phyloP scores from a whole-genome alignment of 2,329 filamentous ascomycete species.

The Sporothrix sp. region DNA sequence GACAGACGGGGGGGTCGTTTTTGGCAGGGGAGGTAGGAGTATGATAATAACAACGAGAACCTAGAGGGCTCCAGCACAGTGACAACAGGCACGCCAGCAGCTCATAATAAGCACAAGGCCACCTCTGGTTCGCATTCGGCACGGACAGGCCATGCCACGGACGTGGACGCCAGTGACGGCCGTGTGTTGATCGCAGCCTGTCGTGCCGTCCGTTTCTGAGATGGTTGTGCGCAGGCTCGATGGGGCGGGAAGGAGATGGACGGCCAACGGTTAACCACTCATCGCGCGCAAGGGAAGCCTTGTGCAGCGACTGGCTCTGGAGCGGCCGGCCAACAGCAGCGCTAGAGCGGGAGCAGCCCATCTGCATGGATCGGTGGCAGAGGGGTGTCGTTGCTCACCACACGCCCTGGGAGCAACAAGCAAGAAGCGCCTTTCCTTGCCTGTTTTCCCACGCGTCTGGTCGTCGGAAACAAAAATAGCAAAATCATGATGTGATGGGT shows the following conservation, averaged over 20 bases:
- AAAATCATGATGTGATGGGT: not conserved
- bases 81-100: slow-evolving; percentile 1
- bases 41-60: not conserved
- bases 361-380: slow-evolving; percentile 2
- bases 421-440: not conserved
- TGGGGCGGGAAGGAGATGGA: slow-evolving; percentile 24
- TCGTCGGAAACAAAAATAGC: not conserved
- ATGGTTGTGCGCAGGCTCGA: too few relatives aligned
- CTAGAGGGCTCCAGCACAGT: not conserved
- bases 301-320: slow-evolving; percentile 29
- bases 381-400: not conserved
- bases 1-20: not conserved
- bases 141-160: too few relatives aligned
- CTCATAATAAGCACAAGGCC: not conserved
- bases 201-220: too few relatives aligned
- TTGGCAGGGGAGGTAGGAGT: not conserved
- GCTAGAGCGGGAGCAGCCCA: slow-evolving; percentile 21
- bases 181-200: too few relatives aligned
- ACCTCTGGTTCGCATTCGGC: not conserved
- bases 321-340: slow-evolving; percentile 20
- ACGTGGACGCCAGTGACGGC: too few relatives aligned
- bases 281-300: slow-evolving; percentile 26
- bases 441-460: not conserved
- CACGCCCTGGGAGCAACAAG: not conserved
- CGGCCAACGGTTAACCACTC: slow-evolving; percentile 27